These are phyloP conservation scores for Chlorella variabilis DNA, from an alignment of 163 green algal genomes.

Conservation along the genomic window DNA sequence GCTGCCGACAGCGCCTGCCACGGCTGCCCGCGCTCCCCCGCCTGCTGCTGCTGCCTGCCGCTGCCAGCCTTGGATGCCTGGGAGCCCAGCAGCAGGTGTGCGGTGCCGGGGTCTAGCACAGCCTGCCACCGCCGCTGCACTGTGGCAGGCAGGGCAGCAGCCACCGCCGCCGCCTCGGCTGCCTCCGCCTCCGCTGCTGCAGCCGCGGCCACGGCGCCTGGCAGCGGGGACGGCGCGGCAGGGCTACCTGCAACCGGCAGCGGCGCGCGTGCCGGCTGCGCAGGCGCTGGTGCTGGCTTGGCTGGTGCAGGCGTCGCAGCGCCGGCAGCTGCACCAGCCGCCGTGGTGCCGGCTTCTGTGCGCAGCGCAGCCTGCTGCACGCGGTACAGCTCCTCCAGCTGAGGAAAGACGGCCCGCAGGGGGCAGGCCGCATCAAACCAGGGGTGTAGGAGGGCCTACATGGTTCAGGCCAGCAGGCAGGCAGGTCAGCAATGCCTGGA, in stretches of 20 bases:
- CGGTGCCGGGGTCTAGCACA: too few species aligned
- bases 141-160: background rate
- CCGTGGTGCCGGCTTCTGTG: background rate
- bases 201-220: background rate
- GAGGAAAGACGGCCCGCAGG: conserved; percentile 28
- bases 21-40: background rate
- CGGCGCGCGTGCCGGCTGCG: too few species aligned
- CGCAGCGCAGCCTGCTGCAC: background rate
- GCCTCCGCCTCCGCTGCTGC: conserved; percentile 14
- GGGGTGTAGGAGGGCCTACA: conserved; percentile 42
- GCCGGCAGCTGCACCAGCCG: background rate
- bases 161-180: background rate
- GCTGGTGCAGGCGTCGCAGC: background rate
- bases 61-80: background rate
- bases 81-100: too few species aligned
- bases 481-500: background rate
- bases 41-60: background rate
- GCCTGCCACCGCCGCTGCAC: background rate
- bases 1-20: background rate
- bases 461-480: background rate
- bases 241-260: too few species aligned
- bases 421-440: conserved; percentile 27
- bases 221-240: too few species aligned
- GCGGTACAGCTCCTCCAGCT: background rate
- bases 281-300: background rate